phyloP scores from a whole-genome alignment of 2,329 filamentous ascomycete genomes.

The Colletotrichum tofieldiae region DNA sequence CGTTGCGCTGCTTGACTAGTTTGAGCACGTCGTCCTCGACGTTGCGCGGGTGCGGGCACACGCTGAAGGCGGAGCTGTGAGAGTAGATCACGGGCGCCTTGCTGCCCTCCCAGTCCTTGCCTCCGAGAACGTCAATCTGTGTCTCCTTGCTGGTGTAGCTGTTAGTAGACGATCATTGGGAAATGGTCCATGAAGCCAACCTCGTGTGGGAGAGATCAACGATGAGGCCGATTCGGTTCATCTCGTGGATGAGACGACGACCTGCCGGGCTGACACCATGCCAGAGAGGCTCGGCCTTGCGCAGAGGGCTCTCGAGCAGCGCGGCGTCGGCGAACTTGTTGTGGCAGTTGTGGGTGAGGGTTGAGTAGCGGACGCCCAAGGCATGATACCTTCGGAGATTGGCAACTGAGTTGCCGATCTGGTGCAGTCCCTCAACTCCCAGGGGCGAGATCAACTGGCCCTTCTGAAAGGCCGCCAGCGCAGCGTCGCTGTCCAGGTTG shows the following conservation, averaged over 20 bases:
- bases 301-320: constrained; percentile 68
- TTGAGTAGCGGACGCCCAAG: constrained; percentile 89
- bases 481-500: constrained; percentile 72
- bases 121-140: constrained; percentile 86
- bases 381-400: constrained; percentile 83
- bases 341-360: constrained; percentile 94
- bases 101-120: constrained; percentile 78
- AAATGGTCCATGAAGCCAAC: constrained; percentile 43
- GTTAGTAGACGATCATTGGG: constrained; percentile 18
- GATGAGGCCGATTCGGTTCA: constrained; percentile 97
- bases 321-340: constrained; percentile 92
- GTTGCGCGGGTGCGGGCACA: constrained; percentile 93
- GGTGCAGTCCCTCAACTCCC: constrained; percentile 90
- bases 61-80: constrained; percentile 84
- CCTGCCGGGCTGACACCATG: constrained; percentile 82
- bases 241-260: constrained; percentile 81
- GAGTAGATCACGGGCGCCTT: constrained; percentile 89
- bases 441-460: constrained; percentile 82
- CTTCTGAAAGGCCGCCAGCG: constrained; percentile 72
- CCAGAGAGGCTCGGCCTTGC: constrained; percentile 73
- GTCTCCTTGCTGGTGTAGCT: constrained; percentile 76
- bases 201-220: constrained; percentile 86
- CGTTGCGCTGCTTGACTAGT: constrained; percentile 80
- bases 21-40: constrained; percentile 88
- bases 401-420: constrained; percentile 88